These are phyloP conservation scores for Paecilomyces sp. DNA, from an alignment of 2,329 filamentous ascomycete genomes.

Conservation along the genomic window DNA sequence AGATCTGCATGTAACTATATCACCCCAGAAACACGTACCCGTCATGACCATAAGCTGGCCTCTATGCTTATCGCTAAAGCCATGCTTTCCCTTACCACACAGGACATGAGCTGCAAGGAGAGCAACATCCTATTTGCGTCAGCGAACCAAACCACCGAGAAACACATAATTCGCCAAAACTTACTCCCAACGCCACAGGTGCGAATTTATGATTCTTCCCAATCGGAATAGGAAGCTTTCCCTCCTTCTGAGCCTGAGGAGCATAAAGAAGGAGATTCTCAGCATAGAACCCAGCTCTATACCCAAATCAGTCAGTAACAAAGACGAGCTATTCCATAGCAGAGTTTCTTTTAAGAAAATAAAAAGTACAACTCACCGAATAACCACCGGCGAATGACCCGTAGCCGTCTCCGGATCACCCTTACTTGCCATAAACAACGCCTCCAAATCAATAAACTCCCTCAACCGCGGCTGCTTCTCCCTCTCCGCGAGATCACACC, in stretches of 20 bases:
- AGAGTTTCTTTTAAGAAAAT: too few species aligned
- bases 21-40: constrained; percentile 17
- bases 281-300: constrained; percentile 44
- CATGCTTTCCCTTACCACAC: constrained; percentile 41
- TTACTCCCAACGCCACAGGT: constrained; percentile 42
- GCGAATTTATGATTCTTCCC: constrained; percentile 44
- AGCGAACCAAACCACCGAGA: not conserved
- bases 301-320: not conserved
- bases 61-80: constrained; percentile 45
- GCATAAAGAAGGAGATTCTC: constrained; percentile 46
- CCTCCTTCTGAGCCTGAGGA: constrained; percentile 39
- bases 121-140: constrained; percentile 36
- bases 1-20: not conserved
- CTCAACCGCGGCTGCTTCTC: constrained; percentile 43
- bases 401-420: constrained; percentile 32
- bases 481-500: constrained; percentile 44
- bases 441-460: constrained; percentile 47
- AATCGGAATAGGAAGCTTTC: constrained; percentile 41
- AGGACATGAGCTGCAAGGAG: constrained; percentile 44
- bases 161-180: constrained; percentile 4
- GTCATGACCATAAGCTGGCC: constrained; percentile 49
- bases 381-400: constrained; percentile 40
- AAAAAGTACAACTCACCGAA: constrained; percentile 27
- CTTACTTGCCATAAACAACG: constrained; percentile 35
- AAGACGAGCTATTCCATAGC: not conserved